Percentiles rank a stretch among this genome's conserved stretches.
These are phyloP conservation scores for Prunus persica DNA, from an alignment of 306 rosid genomes.

Conservation along the genomic window Prunus_persica_NCBIv2 NC_034013.1:9603501-9604000, in stretches of 20 bases:
- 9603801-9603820: too few species aligned
- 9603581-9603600: conserved; percentile 70
- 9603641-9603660: conserved; percentile 74
- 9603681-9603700: conserved; percentile 68
- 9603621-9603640: conserved; percentile 74
- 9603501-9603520: not conserved
- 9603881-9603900: too few species aligned
- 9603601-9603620: conserved; percentile 67
- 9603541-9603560: conserved; percentile 74
- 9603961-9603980: too few species aligned
- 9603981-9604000: too few species aligned
- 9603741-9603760: conserved; percentile 65
- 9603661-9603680: conserved; percentile 56
- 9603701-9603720: conserved; percentile 76
- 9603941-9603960: too few species aligned
- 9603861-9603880: too few species aligned
- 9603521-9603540: conserved; percentile 59
- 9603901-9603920: too few species aligned
- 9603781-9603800: too few species aligned
- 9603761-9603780: conserved; percentile 74
- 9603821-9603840: too few species aligned
- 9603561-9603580: conserved; percentile 67
- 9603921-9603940: too few species aligned
- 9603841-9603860: too few species aligned
- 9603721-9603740: conserved; percentile 76